Percentiles rank a stretch among this genome's conserved stretches.
phyloP scores from a whole-genome alignment of 768 basidiomycete genomes.

The Stropharia rugosoannulata region DNA sequence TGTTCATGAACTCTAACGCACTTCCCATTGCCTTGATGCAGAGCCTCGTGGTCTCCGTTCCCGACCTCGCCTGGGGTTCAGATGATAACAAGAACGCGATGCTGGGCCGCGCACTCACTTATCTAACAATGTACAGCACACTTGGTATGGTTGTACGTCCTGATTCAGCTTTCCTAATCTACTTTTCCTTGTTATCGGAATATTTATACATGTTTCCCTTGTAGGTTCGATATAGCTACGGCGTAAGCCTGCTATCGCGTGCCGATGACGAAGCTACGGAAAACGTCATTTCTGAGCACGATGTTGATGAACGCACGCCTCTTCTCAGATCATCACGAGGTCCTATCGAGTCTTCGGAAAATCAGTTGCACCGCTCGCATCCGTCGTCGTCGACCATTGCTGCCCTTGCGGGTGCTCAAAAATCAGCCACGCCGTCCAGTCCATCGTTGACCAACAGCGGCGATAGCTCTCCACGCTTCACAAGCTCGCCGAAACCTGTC shows the following conservation, averaged over 20 bases:
- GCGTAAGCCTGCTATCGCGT: slow-evolving; percentile 76
- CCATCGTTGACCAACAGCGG: slow-evolving; percentile 1
- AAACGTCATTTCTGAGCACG: slow-evolving; percentile 12
- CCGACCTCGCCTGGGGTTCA: slow-evolving; percentile 75
- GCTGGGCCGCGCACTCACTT: slow-evolving; percentile 88
- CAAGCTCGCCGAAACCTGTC: slow-evolving; percentile 3
- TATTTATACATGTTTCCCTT: background rate
- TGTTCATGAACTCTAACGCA: slow-evolving; percentile 95
- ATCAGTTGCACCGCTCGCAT: slow-evolving; percentile 10
- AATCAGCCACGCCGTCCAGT: background rate
- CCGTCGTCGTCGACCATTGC: slow-evolving; percentile 14
- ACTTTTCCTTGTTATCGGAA: background rate
- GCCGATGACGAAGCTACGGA: slow-evolving; percentile 45
- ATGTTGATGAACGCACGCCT: slow-evolving; percentile 32
- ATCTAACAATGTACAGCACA: slow-evolving; percentile 90
- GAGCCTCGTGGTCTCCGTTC: slow-evolving; percentile 80
- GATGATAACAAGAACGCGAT: slow-evolving; percentile 85
- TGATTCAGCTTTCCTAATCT: background rate
- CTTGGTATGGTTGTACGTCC: slow-evolving; percentile 88
- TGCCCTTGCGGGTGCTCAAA: background rate
- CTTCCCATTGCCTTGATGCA: slow-evolving; percentile 95
- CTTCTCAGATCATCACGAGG: slow-evolving; percentile 24
- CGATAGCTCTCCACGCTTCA: slow-evolving; percentile 2
- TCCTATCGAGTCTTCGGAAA: background rate
- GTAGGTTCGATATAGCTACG: slow-evolving; percentile 91